These are phyloP conservation scores for Metschnikowia santaceciliae DNA, from an alignment of 805 yeast species.

Conservation along the genomic window DNA sequence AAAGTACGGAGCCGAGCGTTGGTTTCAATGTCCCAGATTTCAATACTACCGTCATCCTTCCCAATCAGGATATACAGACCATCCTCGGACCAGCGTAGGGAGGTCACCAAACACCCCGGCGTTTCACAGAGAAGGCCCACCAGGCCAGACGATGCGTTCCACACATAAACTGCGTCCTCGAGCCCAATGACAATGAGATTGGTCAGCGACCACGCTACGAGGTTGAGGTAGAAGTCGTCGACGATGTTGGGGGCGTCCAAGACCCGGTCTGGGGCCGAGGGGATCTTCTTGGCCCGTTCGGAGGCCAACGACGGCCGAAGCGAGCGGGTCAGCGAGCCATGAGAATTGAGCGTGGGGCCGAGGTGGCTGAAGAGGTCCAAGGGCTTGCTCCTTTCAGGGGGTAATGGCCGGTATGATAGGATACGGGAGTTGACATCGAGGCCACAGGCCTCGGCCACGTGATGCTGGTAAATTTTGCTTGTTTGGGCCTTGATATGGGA, in stretches of 20 bases:
- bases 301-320: slow-evolving; percentile 51
- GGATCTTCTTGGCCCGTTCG: slow-evolving; percentile 70
- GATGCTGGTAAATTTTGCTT: slow-evolving; percentile 59
- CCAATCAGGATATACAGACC: slow-evolving; percentile 85
- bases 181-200: slow-evolving; percentile 86
- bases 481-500: slow-evolving; percentile 55
- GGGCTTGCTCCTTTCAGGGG: slow-evolving; percentile 57
- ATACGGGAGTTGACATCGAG: slow-evolving; percentile 77
- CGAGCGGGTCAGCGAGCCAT: slow-evolving; percentile 17
- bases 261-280: slow-evolving; percentile 87
- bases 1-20: slow-evolving; percentile 72
- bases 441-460: slow-evolving; percentile 95
- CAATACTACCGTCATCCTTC: slow-evolving; percentile 74
- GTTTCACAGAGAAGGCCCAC: slow-evolving; percentile 66
- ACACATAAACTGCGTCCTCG: slow-evolving; percentile 76
- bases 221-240: slow-evolving; percentile 87
- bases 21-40: slow-evolving; percentile 90
- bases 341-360: slow-evolving; percentile 17
- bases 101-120: slow-evolving; percentile 50
- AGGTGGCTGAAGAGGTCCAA: slow-evolving; percentile 29
- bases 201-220: slow-evolving; percentile 81
- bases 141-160: slow-evolving; percentile 84
- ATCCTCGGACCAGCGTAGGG: slow-evolving; percentile 88
- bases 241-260: slow-evolving; percentile 93
- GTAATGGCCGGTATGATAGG: slow-evolving; percentile 78